Percentiles rank a stretch among this genome's conserved stretches.
These are phyloP conservation scores for Aspergillus fijiensis DNA, from an alignment of 2,329 filamentous ascomycete genomes.

Conservation along the genomic window DNA sequence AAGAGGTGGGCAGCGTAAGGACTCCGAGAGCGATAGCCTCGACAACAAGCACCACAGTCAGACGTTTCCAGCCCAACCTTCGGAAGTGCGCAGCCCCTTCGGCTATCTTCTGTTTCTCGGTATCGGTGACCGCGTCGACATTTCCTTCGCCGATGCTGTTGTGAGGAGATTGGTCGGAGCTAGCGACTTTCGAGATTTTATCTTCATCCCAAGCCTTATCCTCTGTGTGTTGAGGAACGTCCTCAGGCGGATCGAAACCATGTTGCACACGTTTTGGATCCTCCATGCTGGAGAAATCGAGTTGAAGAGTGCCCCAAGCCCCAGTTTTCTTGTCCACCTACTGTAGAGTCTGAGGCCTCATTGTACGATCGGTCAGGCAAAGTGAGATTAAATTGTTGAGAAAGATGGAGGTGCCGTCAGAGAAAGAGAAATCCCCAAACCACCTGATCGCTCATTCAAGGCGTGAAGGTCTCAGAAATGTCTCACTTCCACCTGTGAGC, in stretches of 20 bases:
- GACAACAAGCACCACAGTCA: slow-evolving; percentile 50
- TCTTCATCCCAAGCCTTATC: not conserved
- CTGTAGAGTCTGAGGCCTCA: not conserved
- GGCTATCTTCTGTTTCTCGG: not conserved
- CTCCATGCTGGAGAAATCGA: not conserved
- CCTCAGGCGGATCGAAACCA: not conserved
- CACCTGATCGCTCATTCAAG: not conserved
- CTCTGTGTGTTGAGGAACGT: not conserved
- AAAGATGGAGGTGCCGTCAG: not conserved
- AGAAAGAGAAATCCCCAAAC: not conserved
- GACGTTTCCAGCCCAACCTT: slow-evolving; percentile 47
- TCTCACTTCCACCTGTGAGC: no score
- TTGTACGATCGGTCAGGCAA: not conserved
- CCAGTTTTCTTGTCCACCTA: not conserved
- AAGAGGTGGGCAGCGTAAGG: slow-evolving; percentile 46
- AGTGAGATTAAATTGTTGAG: not conserved
- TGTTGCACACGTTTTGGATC: not conserved
- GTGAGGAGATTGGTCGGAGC: not conserved
- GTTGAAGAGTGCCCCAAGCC: not conserved
- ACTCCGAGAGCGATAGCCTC: slow-evolving; percentile 51
- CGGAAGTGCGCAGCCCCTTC: not conserved
- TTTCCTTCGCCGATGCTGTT: not conserved
- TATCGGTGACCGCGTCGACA: not conserved
- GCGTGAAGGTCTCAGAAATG: no score
- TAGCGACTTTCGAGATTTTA: not conserved